Evolutionary conservation across 139 green algal genomes (phyloP), one percentile per base, ranked within the genome.

Genomic region (Micractinium conductrix): DNA sequence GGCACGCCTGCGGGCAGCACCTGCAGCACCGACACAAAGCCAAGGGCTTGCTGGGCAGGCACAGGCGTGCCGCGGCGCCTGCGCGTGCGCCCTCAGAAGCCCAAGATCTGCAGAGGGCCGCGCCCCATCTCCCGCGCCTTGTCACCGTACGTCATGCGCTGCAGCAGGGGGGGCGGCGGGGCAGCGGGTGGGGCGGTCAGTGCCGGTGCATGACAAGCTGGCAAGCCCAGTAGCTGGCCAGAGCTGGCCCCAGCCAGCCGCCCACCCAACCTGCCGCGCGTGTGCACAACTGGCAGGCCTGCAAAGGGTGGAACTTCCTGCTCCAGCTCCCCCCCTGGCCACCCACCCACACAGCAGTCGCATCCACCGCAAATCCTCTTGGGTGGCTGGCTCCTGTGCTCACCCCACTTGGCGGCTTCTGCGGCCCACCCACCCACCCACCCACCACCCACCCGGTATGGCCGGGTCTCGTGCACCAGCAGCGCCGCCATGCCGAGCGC

Each of bases 81-180:
- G n/a, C 53, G 53, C 19, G 53, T 22, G 53, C 7, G 24, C 26
- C 22, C 30, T 78, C 70, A 78, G 42, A 78, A 40, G 42, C 70
- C 42, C 9, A 78, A 38, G 28, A 40, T 40, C 30, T 14, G 21
- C 0, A 38, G 40, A 38, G 17, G 40, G 58, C 55, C n/a, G 0
- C 55, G 24, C 1, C 75, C 53, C 5, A 45, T 16, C 45, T 69
- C 45, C 35, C 28, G 22, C 0, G 48, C 80, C 35, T 43, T 43
- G 67, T 85, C 80, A 24, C 70, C 67, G 35, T 85, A 85, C 17
- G 44, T 78, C 80, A 85, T 85, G 28, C 80, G 53, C 80, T 85
- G 68, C 80, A 79, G 19, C 4, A 2, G 33, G 14, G 37, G 37
- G 24, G 55, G 0, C 17, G 26, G 30, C 12, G 45, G 22, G 9